A percentile compares a stretch with the other conserved stretches of the same genome.
phyloP scores from a whole-genome alignment of 2,329 filamentous ascomycete species.

The Eutypa lata region DNA sequence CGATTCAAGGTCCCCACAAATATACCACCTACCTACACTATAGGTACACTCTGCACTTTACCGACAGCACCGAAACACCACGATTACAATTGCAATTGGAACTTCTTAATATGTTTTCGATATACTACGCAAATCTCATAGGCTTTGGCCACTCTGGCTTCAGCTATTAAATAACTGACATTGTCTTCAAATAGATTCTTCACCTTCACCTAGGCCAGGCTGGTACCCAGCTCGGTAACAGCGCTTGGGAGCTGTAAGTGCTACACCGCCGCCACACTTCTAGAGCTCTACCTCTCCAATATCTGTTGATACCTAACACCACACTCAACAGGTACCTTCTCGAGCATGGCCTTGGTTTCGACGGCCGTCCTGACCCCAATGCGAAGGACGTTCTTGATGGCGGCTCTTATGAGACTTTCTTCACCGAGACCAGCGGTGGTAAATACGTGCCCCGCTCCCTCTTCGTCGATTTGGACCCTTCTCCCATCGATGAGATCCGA shows the following conservation, averaged over 20 bases:
- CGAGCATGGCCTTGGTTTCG: conserved; percentile 65
- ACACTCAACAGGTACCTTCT: conserved; percentile 59
- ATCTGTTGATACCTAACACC: conserved; percentile 11
- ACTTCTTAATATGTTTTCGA: conserved; percentile 1
- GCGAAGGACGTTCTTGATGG: conserved; percentile 56
- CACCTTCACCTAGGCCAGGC: conserved; percentile 66
- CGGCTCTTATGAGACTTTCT: conserved; percentile 70
- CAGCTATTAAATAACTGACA: conserved; percentile 11
- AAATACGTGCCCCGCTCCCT: conserved; percentile 72
- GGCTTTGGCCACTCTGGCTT: background rate
- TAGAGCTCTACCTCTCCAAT: background rate
- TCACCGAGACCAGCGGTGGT: conserved; percentile 67
- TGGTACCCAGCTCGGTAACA: conserved; percentile 72
- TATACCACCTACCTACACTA: no score
- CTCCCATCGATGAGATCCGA: conserved; percentile 71
- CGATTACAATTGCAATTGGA: conserved; percentile 1
- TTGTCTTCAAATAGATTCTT: conserved; percentile 46
- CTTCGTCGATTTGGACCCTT: conserved; percentile 71
- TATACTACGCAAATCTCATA: background rate
- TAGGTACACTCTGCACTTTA: no score
- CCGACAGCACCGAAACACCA: no score
- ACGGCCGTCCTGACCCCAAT: conserved; percentile 63
- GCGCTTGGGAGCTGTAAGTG: conserved; percentile 72
- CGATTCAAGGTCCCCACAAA: conserved; percentile 1
- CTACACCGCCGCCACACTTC: conserved; percentile 18